A percentile compares a stretch with the other conserved stretches of the same genome.
Conservation (phyloP, 768 basidiomycete genomes). For the Phallus indusiatus region DNA sequence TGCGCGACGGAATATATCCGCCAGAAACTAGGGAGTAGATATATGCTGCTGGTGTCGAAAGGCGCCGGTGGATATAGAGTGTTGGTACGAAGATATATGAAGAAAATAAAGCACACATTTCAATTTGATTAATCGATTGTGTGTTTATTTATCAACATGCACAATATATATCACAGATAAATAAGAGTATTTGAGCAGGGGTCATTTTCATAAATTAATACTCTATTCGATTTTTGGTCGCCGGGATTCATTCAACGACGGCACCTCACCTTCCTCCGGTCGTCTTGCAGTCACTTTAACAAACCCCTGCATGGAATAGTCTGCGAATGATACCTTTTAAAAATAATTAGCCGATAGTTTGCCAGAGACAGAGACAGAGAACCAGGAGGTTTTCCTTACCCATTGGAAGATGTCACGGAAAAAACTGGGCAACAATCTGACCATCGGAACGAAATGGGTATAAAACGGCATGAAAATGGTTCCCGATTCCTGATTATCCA, state of each 20-base stretch:
- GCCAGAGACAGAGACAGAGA: not conserved
- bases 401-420: constrained; percentile 66
- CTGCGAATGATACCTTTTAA: constrained; percentile 52
- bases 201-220: not conserved
- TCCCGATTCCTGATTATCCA: constrained; percentile 73
- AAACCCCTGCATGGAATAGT: constrained; percentile 63
- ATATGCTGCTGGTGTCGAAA: no score
- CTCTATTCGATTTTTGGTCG: not conserved
- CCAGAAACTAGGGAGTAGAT: no score
- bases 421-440: constrained; percentile 60
- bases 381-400: constrained; percentile 31
- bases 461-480: constrained; percentile 68
- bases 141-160: no score
- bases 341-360: not conserved
- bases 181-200: not conserved
- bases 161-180: no score
- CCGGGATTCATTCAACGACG: not conserved
- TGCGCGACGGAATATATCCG: no score
- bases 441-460: constrained; percentile 45
- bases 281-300: constrained; percentile 53
- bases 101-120: no score
- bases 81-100: no score
- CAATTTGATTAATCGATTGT: no score
- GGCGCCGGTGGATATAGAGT: no score
- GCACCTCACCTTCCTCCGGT: constrained; percentile 37